Percentiles rank a stretch among this genome's conserved stretches.
These are phyloP conservation scores for Meyerozyma sp. DNA, from an alignment of 1,139 yeast species.

Conservation along the genomic window DNA sequence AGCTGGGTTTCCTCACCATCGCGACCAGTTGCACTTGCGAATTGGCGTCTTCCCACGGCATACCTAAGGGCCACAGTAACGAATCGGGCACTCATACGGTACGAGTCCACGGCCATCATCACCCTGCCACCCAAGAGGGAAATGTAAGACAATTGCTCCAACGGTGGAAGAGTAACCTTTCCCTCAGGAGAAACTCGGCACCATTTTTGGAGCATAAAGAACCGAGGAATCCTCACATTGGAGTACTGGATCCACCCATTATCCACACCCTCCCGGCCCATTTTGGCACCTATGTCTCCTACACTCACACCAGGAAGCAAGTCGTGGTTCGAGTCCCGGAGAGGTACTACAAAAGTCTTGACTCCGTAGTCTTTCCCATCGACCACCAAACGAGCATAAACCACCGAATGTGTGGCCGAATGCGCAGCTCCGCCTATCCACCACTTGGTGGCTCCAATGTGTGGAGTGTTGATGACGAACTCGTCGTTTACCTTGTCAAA, in stretches of 20 bases:
- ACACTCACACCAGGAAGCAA: slow-evolving; percentile 13
- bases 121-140: slow-evolving; percentile 14
- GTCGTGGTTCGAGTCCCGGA: slow-evolving; percentile 12
- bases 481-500: slow-evolving; percentile 12
- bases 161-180: slow-evolving; percentile 11
- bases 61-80: slow-evolving; percentile 12
- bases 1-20: slow-evolving; percentile 10
- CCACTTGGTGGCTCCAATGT: slow-evolving; percentile 16
- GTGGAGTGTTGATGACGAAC: slow-evolving; percentile 13
- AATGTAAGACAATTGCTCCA: slow-evolving; percentile 14
- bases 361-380: slow-evolving; percentile 15
- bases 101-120: slow-evolving; percentile 14
- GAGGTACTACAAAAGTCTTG: slow-evolving; percentile 15
- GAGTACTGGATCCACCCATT: slow-evolving; percentile 16
- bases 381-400: slow-evolving; percentile 12
- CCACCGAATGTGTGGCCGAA: slow-evolving; percentile 13
- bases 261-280: slow-evolving; percentile 16
- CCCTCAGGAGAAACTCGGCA: slow-evolving; percentile 12
- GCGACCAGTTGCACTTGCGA: slow-evolving; percentile 1
- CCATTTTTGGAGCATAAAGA: slow-evolving; percentile 14
- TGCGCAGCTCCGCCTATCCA: slow-evolving; percentile 17
- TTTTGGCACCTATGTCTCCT: slow-evolving; percentile 14
- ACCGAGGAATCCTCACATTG: slow-evolving; percentile 11
- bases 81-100: slow-evolving; percentile 13
- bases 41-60: slow-evolving; percentile 15